phyloP scores from a whole-genome alignment of 2,329 filamentous ascomycete species.

The Geosmithia flava region DNA sequence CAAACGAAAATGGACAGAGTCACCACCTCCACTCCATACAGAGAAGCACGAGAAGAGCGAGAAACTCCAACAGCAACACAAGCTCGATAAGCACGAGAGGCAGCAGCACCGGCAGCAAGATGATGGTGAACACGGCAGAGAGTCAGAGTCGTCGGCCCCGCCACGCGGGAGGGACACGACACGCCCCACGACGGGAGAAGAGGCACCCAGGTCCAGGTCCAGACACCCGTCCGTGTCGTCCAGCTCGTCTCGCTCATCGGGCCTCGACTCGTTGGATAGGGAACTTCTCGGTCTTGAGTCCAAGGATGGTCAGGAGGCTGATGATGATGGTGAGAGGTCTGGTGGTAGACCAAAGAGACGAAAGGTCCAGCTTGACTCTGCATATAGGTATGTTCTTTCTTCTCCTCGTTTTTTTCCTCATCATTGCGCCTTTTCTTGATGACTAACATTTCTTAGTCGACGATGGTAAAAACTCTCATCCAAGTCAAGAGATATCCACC shows the following conservation, averaged over 20 bases:
- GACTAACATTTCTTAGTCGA: slow-evolving; percentile 1
- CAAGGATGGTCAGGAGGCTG: background rate
- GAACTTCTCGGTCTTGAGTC: slow-evolving; percentile 2
- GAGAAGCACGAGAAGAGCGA: too few relatives aligned
- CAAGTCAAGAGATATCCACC: too few relatives aligned
- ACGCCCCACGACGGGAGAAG: background rate
- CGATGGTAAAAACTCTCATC: slow-evolving; percentile 1
- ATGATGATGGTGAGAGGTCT: background rate
- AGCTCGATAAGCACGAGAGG: too few relatives aligned
- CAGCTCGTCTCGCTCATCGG: slow-evolving; percentile 2
- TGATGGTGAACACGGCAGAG: too few relatives aligned
- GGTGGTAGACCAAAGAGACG: slow-evolving; percentile 1
- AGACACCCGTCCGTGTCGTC: background rate
- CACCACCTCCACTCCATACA: too few relatives aligned
- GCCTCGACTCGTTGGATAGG: slow-evolving; percentile 3
- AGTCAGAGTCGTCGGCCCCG: too few relatives aligned
- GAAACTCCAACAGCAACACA: too few relatives aligned
- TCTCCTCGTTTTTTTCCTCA: background rate
- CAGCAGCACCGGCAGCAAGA: background rate
- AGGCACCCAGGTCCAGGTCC: background rate
- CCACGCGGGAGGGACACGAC: too few relatives aligned
- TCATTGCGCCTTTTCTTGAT: background rate
- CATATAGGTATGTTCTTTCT: slow-evolving; percentile 3
- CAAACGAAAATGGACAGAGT: too few relatives aligned
- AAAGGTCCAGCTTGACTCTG: slow-evolving; percentile 2